Conservation (phyloP, 441 rosid genomes). For the Gossypium gossypioides region DNA sequence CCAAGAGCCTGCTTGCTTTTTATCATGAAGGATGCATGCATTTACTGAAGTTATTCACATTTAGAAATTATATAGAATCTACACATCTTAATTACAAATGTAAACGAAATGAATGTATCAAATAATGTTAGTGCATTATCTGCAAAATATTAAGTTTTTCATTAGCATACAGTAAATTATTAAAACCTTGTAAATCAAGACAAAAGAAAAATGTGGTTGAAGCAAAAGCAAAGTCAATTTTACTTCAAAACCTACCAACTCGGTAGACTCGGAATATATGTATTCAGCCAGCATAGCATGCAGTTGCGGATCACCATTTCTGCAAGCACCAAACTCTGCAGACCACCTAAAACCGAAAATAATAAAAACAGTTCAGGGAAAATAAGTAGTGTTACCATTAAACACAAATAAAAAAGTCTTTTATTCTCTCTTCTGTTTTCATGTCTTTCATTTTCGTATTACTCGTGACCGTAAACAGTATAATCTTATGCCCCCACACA, state of each 20-base stretch:
- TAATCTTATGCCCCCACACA: not conserved
- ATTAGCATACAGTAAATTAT: too few species aligned
- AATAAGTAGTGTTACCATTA: not conserved
- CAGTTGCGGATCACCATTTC: conserved; percentile 57
- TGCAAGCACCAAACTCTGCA: conserved; percentile 59
- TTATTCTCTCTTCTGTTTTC: not conserved
- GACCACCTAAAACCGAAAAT: conserved; percentile 66
- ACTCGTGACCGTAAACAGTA: not conserved
- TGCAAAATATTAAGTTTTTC: not conserved
- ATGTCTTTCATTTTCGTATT: not conserved
- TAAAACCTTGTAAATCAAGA: too few species aligned
- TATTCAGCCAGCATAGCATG: conserved; percentile 87
- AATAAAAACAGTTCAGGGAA: not conserved
- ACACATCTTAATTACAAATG: not conserved
- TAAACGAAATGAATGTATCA: not conserved
- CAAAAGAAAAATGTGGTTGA: not conserved
- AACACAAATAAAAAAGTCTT: not conserved
- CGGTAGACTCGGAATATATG: conserved; percentile 79
- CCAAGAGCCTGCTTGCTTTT: not conserved
- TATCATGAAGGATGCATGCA: not conserved
- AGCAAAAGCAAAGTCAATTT: not conserved
- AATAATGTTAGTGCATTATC: not conserved
- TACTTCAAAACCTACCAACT: conserved; percentile 46
- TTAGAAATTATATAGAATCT: not conserved
- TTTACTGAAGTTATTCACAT: not conserved